Percentiles rank a stretch among this genome's conserved stretches.
These are phyloP conservation scores for Dryas integrifolia DNA, from an alignment of 331 rosid genomes.

Conservation along the genomic window DNA sequence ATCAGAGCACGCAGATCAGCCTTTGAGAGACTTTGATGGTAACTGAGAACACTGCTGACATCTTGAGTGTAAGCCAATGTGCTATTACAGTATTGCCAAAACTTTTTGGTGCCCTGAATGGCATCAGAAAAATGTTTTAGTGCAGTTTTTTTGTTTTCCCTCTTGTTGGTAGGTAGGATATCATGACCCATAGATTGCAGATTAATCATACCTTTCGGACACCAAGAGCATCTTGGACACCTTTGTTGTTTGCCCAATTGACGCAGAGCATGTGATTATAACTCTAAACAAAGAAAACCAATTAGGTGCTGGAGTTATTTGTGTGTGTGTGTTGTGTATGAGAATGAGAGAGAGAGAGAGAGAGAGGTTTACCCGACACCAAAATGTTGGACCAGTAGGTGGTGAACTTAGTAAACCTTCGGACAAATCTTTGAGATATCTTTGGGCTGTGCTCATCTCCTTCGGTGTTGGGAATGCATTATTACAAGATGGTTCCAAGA, in stretches of 20 bases:
- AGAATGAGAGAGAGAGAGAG: neutral
- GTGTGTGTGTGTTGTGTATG: neutral
- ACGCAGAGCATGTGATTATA: constrained; percentile 16
- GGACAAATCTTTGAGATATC: constrained; percentile 16
- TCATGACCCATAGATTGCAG: neutral
- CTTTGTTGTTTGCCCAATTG: constrained; percentile 25
- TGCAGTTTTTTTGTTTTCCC: no score
- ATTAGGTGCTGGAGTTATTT: neutral
- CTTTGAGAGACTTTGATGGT: constrained; percentile 22
- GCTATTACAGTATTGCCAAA: constrained; percentile 29
- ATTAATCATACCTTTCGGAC: constrained; percentile 19
- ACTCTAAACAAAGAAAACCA: constrained; percentile 8
- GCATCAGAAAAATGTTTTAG: neutral
- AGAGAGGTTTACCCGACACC: constrained; percentile 23
- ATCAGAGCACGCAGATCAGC: constrained; percentile 23
- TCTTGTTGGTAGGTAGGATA: no score
- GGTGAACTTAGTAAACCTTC: neutral
- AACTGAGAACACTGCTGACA: constrained; percentile 14
- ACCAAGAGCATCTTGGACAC: constrained; percentile 28
- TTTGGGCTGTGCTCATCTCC: neutral
- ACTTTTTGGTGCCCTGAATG: constrained; percentile 20
- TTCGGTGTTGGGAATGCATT: constrained; percentile 11
- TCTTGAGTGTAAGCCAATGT: constrained; percentile 23
- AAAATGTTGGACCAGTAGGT: constrained; percentile 8
- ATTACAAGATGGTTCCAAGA: constrained; percentile 25